Base-by-base conservation (phyloP, 257 asterid genomes). In the Linaria vulgaris region DNA sequence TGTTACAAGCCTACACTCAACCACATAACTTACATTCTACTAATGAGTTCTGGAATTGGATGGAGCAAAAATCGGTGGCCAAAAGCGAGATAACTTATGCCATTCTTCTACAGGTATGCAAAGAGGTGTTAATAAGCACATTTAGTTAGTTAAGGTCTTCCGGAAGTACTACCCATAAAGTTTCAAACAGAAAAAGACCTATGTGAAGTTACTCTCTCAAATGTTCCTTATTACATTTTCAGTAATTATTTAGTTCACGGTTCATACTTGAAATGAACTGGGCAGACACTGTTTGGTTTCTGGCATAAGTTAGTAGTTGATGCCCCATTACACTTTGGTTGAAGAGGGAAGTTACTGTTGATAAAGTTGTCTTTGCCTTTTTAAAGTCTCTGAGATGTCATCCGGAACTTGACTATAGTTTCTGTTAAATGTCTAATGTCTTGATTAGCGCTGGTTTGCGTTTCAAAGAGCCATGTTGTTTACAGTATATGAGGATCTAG, bases 11-110 rank as follows among this genome's bases (percentile, higher is more conserved):
- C 44, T 91, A 84, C 70, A 63, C 69, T 64, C 82, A 68, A 69
- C 39, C 51, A 74, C 73, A 77, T 47, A 78, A 74, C 77, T 41
- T 77, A 71, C 54, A 75, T 75, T 80, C 74, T 69, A 88, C 82
- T 70, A 76, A 76, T 66, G 72, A 80, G 59, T 90, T 95, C 74
- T 75, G 86, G 83, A 53, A 73, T 73, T 46, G 80, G 79, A 91
- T 91, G 96, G 95, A 82, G 66, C 86, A 72, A 63, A 90, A 77
- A 24, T 85, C 83, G 76, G 78, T 91, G 79, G 85, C 88, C 47
- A 85, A 85, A 81, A 84, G 79, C 76, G 78, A 70, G 75, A 49
- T 80, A 68, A 86, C 95, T 21, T 91, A 88, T 76, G 21, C 57
- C 74, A 74, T 77, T 72, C 95, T 88, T 71, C 90, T 91, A 76